These are phyloP conservation scores for Primulina huaijiensis DNA, from an alignment of 257 asterid species.

Conservation along the genomic window DNA sequence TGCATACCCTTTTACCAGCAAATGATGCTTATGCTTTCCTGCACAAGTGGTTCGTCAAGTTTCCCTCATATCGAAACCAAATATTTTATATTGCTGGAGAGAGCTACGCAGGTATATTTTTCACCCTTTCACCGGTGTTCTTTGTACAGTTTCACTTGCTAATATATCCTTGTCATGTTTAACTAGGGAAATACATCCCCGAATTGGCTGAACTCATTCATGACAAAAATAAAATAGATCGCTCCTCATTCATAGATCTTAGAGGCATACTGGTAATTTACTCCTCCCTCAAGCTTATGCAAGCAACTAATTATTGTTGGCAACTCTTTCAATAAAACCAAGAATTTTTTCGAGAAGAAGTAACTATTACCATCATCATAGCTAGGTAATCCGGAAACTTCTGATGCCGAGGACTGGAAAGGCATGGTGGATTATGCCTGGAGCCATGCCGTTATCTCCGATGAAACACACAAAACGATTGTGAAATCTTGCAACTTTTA, in stretches of 20 bases:
- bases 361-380: conserved; percentile 22
- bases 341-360: neutral
- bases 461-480: conserved; percentile 70
- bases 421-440: conserved; percentile 92
- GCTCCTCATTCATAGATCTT: conserved; percentile 67
- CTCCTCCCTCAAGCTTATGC: conserved; percentile 3
- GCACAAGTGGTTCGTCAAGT: conserved; percentile 79
- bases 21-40: conserved; percentile 78
- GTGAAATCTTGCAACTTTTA: conserved; percentile 58
- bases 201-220: conserved; percentile 81
- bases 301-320: neutral
- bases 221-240: conserved; percentile 53
- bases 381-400: conserved; percentile 89
- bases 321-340: neutral
- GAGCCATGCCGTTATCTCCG: conserved; percentile 97
- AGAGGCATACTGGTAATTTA: conserved; percentile 72
- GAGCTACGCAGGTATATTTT: conserved; percentile 74
- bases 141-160: neutral
- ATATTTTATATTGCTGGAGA: conserved; percentile 79
- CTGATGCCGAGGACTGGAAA: conserved; percentile 85
- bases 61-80: conserved; percentile 60
- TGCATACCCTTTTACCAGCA: conserved; percentile 41
- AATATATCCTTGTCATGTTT: neutral
- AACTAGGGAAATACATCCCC: conserved; percentile 72
- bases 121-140: neutral